Base-by-base conservation (phyloP, 805 yeast genomes). In the Metschnikowia henanensis region DNA sequence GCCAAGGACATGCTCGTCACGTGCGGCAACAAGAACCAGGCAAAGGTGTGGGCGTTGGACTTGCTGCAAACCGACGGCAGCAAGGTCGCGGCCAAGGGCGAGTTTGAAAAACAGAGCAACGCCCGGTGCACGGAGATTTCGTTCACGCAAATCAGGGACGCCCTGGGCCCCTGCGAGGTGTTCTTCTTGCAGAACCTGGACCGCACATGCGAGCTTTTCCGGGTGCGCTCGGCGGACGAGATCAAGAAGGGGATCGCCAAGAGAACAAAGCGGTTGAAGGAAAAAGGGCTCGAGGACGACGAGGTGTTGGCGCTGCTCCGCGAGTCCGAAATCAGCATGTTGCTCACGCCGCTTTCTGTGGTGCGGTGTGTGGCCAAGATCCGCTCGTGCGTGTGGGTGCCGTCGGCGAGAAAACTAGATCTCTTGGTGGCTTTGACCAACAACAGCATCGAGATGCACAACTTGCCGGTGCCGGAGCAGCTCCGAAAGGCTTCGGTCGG, bases 21-120 rank as follows among this genome's bases (percentile, higher is more conserved):
- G 1, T 76, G 86, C 22, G 91, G 96, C 34, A 78, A 81, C 56
- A 90, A 87, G 51, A 83, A 86, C 51, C 95, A 89, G 60, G 75
- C 87, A 23, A 88, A 87, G 60, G 73, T 91, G 7, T 94, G 98
- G 98, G 63, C 66, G 20, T 57, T 90, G n/a, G 81, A 87, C 58
- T 60, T 86, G 23, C 58, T 61, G 0, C 64, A 68, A 26, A 75
- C 72, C 5, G 85, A 81, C 42, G 67, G 71, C 2, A 75, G 76
- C 45, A 59, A 89, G 30, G 53, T 66, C 1, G 32, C 35, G 3
- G 87, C 80, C 53, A 65, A 70, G 37, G 97, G 97, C 1, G 54
- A 66, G 3, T 75, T 85, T 54, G 88, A 84, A 49, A 88, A 88
- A 58, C 86, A 80, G 51, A 84, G 92, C 61, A 85, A 83, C 55